A percentile compares a stretch with the other conserved stretches of the same genome.
These are phyloP conservation scores for Neonectria neomacrospora DNA, from an alignment of 2,329 filamentous ascomycete genomes.

Conservation along the genomic window DNA sequence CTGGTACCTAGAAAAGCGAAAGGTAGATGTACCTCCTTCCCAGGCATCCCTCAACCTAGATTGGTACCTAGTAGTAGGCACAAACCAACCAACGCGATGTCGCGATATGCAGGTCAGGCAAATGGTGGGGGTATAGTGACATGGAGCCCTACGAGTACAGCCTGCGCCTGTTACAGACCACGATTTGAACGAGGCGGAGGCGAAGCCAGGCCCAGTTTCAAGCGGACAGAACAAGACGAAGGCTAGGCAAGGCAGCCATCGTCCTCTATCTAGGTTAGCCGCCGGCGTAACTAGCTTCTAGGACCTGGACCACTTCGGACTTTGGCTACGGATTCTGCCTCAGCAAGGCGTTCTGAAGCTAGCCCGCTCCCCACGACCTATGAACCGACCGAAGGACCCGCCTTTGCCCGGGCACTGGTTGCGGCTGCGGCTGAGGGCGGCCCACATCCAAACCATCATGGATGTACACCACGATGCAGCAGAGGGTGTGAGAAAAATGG, in stretches of 20 bases:
- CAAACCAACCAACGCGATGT: neutral
- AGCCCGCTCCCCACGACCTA: neutral
- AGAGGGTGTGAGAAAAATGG: neutral
- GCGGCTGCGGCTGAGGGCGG: conserved; percentile 3
- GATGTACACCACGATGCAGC: neutral
- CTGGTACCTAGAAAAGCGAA: neutral
- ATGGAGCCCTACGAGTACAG: neutral
- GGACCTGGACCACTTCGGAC: neutral
- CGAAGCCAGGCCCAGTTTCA: neutral
- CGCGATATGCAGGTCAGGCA: neutral
- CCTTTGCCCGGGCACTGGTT: neutral
- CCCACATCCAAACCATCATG: neutral
- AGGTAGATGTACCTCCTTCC: neutral
- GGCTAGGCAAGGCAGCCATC: neutral
- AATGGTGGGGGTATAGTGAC: neutral
- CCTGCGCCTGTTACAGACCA: neutral
- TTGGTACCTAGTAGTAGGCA: too few relatives aligned
- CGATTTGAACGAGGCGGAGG: neutral
- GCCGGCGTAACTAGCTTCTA: neutral
- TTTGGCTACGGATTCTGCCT: neutral
- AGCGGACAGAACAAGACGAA: neutral
- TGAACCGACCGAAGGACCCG: neutral
- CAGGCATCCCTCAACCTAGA: neutral
- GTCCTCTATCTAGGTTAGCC: neutral
- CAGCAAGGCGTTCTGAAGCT: neutral